phyloP scores from a whole-genome alignment of 2,329 filamentous ascomycete species.

The Fusarium sp. region DNA sequence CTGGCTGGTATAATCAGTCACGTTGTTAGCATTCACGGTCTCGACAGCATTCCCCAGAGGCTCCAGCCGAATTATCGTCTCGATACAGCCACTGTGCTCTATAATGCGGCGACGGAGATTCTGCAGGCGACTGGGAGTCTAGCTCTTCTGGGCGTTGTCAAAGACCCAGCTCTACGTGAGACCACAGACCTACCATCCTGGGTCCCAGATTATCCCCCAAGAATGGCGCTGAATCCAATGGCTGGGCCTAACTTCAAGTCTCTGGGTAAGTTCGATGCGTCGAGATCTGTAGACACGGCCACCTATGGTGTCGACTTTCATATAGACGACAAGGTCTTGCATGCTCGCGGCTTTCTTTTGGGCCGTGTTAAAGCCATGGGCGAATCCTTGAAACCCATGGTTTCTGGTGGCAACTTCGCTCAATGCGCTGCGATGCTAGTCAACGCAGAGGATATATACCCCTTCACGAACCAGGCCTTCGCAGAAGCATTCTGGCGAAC shows the following conservation, averaged over 20 bases:
- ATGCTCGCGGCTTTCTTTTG: not conserved
- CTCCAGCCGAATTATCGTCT: not conserved
- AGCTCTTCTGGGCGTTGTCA: not conserved
- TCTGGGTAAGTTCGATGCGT: not conserved
- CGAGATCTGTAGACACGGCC: not conserved
- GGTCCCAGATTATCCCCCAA: not conserved
- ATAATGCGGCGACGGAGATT: not conserved
- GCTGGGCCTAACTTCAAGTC: not conserved
- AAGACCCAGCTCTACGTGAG: not conserved
- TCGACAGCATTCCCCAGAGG: not conserved
- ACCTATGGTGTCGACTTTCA: not conserved
- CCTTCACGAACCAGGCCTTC: not conserved
- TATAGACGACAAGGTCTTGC: not conserved
- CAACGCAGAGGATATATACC: not conserved
- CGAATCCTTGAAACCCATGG: not conserved
- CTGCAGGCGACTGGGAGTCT: not conserved
- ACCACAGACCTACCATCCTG: not conserved
- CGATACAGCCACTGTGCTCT: not conserved
- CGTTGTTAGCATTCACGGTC: not conserved
- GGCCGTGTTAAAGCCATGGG: not conserved
- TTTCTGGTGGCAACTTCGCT: accelerated
- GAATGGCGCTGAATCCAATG: not conserved
- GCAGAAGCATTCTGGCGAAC: slow-evolving; percentile 2
- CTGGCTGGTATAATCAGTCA: not conserved
- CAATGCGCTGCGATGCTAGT: not conserved